Percentiles rank a stretch among this genome's conserved stretches.
phyloP scores from a whole-genome alignment of 306 rosid genomes.

The Trifolium repens region DNA sequence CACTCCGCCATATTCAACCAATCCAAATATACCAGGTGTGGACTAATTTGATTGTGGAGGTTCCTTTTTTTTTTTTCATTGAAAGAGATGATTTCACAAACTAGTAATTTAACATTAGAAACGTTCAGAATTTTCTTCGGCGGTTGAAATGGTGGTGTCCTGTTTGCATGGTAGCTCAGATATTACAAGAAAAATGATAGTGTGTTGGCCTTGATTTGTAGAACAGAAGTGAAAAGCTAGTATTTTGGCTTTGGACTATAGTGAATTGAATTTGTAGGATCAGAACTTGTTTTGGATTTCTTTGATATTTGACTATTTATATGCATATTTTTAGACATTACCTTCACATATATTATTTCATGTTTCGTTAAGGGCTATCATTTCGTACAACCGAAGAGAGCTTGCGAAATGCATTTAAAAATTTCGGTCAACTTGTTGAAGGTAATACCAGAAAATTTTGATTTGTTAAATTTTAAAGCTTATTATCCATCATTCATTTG shows the following conservation, averaged over 20 bases:
- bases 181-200: slow-evolving; percentile 4
- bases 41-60: slow-evolving; percentile 6
- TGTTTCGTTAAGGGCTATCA: slow-evolving; percentile 71
- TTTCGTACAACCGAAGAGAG: slow-evolving; percentile 90
- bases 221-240: not conserved
- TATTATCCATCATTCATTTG: not conserved
- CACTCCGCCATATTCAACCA: not conserved
- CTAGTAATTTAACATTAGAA: not conserved
- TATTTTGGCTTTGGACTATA: slow-evolving; percentile 4
- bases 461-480: slow-evolving; percentile 5
- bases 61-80: not conserved
- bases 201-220: slow-evolving; percentile 1
- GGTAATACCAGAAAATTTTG: slow-evolving; percentile 50
- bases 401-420: slow-evolving; percentile 72
- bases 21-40: not conserved
- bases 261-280: slow-evolving; percentile 8
- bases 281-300: slow-evolving; percentile 2
- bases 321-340: not conserved
- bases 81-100: not conserved
- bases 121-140: not conserved
- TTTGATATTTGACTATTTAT: slow-evolving; percentile 2
- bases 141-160: slow-evolving; percentile 5
- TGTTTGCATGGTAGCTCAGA: slow-evolving; percentile 11
- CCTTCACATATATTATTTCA: not conserved
- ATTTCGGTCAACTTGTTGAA: slow-evolving; percentile 79